A percentile compares a stretch with the other conserved stretches of the same genome.
These are phyloP conservation scores for Kodamaea hsintzibuensis DNA, from an alignment of 805 yeast species.

Conservation along the genomic window DNA sequence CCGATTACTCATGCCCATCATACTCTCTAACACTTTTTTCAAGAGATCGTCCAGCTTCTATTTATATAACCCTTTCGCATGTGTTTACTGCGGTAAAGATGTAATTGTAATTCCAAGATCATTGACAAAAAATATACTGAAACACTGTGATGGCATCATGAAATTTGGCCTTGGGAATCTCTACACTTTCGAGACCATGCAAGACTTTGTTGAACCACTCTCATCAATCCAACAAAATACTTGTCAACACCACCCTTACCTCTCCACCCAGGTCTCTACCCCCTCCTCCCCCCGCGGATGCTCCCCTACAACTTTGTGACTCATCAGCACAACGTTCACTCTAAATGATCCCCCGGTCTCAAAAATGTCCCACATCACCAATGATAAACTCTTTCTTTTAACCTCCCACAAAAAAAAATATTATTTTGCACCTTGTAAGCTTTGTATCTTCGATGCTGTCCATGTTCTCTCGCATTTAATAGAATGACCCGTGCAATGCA, in stretches of 20 bases:
- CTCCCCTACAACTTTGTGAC: background rate
- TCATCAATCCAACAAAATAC: background rate
- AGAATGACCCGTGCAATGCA: slow-evolving; percentile 1
- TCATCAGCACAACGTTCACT: background rate
- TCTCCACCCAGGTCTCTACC: background rate
- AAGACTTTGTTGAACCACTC: too few relatives aligned
- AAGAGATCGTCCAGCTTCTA: slow-evolving; percentile 1
- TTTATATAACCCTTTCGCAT: background rate
- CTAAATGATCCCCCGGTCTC: background rate
- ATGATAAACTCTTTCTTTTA: background rate
- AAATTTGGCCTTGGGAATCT: background rate
- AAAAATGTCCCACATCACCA: background rate
- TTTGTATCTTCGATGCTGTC: slow-evolving; percentile 1
- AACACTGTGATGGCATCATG: slow-evolving; percentile 4
- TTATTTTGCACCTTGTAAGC: background rate
- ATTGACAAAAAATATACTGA: background rate
- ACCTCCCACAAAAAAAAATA: background rate
- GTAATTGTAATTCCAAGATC: background rate
- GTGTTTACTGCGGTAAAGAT: background rate
- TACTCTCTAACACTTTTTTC: background rate
- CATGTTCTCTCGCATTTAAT: background rate
- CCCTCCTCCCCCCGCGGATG: background rate
- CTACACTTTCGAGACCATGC: too few relatives aligned
- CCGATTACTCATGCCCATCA: background rate
- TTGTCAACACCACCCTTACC: background rate